Evolutionary conservation across 139 green algal genomes (phyloP).

Genomic region (Chlorella sp.): DNA sequence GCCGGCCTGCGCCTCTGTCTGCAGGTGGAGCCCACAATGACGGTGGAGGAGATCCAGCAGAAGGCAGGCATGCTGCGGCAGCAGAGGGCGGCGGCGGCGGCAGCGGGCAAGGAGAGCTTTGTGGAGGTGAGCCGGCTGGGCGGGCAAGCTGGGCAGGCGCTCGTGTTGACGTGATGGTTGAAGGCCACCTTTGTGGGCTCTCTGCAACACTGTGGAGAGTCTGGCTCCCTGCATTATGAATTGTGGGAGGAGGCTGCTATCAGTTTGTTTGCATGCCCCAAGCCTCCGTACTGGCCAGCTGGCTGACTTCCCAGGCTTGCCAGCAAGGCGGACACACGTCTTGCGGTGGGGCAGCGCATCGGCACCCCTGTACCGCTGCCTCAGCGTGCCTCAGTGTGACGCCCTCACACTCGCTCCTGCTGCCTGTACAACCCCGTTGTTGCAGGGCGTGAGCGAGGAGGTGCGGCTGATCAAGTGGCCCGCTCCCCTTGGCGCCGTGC

Average conservation of each 20-base stretch:
- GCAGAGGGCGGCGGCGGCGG: not conserved
- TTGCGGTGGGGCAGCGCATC: not conserved
- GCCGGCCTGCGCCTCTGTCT: not conserved
- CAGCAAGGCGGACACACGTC: not conserved
- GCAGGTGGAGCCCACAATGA: conserved; percentile 10
- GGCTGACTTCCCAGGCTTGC: not conserved
- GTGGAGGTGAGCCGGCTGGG: conserved; percentile 20
- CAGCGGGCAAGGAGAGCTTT: conserved; percentile 16
- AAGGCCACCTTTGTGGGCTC: too few species aligned
- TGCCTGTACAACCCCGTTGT: not conserved
- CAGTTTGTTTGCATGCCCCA: not conserved
- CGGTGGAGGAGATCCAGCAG: conserved; percentile 34
- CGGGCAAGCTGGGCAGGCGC: too few species aligned
- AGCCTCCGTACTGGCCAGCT: not conserved
- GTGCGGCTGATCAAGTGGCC: conserved; percentile 74
- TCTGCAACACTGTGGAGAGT: too few species aligned
- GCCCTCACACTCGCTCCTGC: not conserved
- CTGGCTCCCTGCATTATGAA: too few species aligned
- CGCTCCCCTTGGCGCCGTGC: conserved; percentile 43
- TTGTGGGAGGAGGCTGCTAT: not conserved
- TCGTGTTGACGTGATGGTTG: too few species aligned
- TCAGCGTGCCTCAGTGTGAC: not conserved
- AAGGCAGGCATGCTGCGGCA: conserved; percentile 5
- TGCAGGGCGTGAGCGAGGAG: conserved; percentile 65
- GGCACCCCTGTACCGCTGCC: not conserved